A percentile compares a stretch with the other conserved stretches of the same genome.
These are phyloP conservation scores for Geosmithia flava DNA, from an alignment of 2,329 filamentous ascomycete species.

Conservation along the genomic window DNA sequence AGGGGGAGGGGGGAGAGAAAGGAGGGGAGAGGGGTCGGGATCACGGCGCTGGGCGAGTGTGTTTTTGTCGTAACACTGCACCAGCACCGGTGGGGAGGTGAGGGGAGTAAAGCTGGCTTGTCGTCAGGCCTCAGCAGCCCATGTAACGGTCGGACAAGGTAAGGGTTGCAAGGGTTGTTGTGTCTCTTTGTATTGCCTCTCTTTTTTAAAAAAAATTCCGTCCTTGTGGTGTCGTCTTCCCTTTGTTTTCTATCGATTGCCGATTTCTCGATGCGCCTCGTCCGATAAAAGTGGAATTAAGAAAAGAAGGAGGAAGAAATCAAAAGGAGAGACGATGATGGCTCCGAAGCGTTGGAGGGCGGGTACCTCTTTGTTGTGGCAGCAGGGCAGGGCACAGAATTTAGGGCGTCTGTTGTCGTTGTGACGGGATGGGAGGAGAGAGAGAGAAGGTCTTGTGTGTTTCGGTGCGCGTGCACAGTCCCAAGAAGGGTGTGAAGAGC, in stretches of 20 bases:
- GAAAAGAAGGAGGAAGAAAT: background rate
- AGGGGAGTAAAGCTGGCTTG: background rate
- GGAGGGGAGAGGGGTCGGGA: conserved; percentile 10
- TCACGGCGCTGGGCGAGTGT: conserved; percentile 17
- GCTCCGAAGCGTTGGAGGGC: background rate
- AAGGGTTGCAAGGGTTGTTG: background rate
- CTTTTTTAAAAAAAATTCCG: too few species aligned
- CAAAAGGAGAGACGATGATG: background rate
- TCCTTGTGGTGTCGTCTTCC: too few species aligned
- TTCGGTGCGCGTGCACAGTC: too few species aligned
- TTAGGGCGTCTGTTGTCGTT: background rate
- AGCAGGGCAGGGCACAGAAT: background rate
- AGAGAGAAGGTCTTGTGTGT: background rate
- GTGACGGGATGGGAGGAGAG: background rate
- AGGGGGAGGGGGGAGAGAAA: background rate
- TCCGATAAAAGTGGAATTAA: too few species aligned
- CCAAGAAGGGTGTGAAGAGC: too few species aligned
- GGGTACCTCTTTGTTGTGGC: background rate
- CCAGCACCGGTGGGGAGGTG: conserved; percentile 11
- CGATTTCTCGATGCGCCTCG: too few species aligned
- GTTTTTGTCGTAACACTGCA: conserved; percentile 6
- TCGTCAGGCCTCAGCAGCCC: conserved; percentile 2
- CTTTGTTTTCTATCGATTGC: too few species aligned
- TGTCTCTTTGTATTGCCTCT: background rate
- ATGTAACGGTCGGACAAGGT: background rate